A percentile compares a stretch with the other conserved stretches of the same genome.
Evolutionary conservation across 768 basidiomycete species (phyloP).

Genomic region (Austroboletus festivus): DNA sequence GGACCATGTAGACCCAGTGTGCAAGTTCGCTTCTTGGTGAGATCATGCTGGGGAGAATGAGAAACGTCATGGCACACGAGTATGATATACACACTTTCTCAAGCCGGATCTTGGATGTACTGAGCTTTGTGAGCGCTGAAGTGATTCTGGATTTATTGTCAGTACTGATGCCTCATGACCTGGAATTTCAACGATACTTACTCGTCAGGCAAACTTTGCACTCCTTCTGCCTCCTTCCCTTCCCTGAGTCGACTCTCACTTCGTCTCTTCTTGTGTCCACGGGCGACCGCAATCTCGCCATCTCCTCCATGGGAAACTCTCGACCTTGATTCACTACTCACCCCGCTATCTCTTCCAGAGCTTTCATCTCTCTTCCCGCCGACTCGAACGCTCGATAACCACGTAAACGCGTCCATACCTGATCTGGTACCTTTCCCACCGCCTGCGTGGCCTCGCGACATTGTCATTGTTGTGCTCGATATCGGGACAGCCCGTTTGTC

Average conservation of each 20-base stretch:
- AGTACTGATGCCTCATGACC: neutral
- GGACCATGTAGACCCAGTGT: constrained; percentile 86
- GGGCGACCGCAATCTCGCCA: constrained; percentile 6
- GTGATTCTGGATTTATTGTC: constrained; percentile 52
- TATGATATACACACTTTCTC: constrained; percentile 61
- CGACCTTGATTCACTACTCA: constrained; percentile 43
- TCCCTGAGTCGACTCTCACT: constrained; percentile 44
- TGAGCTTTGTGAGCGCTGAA: constrained; percentile 63
- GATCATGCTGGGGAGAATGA: constrained; percentile 48
- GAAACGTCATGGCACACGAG: constrained; percentile 2
- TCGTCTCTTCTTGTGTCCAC: constrained; percentile 34
- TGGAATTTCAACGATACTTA: constrained; percentile 35
- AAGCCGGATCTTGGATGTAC: constrained; percentile 70
- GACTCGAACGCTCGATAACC: constrained; percentile 75
- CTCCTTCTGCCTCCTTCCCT: constrained; percentile 33
- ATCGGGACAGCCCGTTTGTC: constrained; percentile 21
- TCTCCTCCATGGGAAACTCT: constrained; percentile 29
- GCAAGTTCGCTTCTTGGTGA: constrained; percentile 71
- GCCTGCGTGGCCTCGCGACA: constrained; percentile 44
- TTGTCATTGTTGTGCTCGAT: constrained; percentile 35
- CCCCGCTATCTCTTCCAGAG: constrained; percentile 50
- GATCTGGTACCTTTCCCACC: constrained; percentile 52
- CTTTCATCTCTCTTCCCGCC: constrained; percentile 53
- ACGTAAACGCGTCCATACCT: constrained; percentile 69
- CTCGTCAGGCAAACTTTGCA: constrained; percentile 71